Evolutionary conservation across 2,329 filamentous ascomycete species (phyloP).

Genomic region (Ophiostoma sp.): DNA sequence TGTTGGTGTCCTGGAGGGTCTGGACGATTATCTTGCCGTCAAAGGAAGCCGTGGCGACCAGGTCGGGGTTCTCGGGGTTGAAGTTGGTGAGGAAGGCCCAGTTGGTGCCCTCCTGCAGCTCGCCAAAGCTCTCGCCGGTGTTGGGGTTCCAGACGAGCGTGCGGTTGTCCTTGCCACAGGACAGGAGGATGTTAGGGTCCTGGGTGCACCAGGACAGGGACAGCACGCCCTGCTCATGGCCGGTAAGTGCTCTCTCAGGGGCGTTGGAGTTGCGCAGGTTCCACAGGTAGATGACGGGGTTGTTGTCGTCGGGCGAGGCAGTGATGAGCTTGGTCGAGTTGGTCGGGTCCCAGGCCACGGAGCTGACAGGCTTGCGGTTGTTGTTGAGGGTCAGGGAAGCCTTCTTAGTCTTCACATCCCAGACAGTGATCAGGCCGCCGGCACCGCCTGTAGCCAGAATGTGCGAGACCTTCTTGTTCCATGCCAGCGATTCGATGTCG

Average conservation of each 20-base stretch:
- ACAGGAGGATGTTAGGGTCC: slow-evolving; percentile 82
- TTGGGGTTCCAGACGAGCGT: slow-evolving; percentile 96
- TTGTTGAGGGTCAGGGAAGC: slow-evolving; percentile 94
- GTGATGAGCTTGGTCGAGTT: slow-evolving; percentile 92
- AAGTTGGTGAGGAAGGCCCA: slow-evolving; percentile 97
- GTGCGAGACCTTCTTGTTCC: slow-evolving; percentile 97
- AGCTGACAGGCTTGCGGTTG: slow-evolving; percentile 87
- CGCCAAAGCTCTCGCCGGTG: slow-evolving; percentile 78
- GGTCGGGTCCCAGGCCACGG: slow-evolving; percentile 95
- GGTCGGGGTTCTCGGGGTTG: slow-evolving; percentile 85
- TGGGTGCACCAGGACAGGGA: slow-evolving; percentile 94
- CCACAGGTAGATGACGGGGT: slow-evolving; percentile 87
- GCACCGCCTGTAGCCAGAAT: slow-evolving; percentile 91
- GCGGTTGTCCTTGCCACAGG: slow-evolving; percentile 92
- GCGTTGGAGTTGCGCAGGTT: slow-evolving; percentile 94
- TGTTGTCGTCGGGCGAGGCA: slow-evolving; percentile 80
- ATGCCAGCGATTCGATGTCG: slow-evolving; percentile 92
- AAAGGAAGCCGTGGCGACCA: slow-evolving; percentile 93
- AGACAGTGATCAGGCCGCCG: slow-evolving; percentile 93
- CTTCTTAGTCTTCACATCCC: slow-evolving; percentile 98
- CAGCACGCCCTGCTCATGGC: slow-evolving; percentile 90
- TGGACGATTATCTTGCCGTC: slow-evolving; percentile 94
- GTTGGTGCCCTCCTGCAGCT: slow-evolving; percentile 97
- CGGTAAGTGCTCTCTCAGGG: slow-evolving; percentile 78
- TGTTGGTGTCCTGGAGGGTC: slow-evolving; percentile 89